Conservation (phyloP, 257 asterid species). For the Verbena officinalis region DNA sequence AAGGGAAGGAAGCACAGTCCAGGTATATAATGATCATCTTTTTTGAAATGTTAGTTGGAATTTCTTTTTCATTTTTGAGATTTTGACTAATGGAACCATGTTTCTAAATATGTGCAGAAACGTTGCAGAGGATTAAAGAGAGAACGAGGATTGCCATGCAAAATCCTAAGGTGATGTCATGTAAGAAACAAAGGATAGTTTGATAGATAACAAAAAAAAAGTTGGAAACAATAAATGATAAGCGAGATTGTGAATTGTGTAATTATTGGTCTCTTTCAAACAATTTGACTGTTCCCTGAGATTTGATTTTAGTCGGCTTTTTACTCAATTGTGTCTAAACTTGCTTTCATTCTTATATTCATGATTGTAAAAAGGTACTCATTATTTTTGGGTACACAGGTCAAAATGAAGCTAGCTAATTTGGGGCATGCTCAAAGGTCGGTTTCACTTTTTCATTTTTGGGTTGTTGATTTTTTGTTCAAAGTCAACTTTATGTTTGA, state of each 20-base stretch:
- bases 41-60: background rate
- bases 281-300: conserved; percentile 8
- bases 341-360: background rate
- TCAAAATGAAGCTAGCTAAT: conserved; percentile 80
- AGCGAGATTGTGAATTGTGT: background rate
- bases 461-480: background rate
- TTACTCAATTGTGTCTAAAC: background rate
- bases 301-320: background rate
- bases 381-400: conserved; percentile 52
- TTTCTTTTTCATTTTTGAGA: conserved; percentile 15
- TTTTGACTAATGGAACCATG: background rate
- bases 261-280: background rate
- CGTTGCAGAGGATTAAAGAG: conserved; percentile 77
- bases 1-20: conserved; percentile 92
- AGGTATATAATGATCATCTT: conserved; percentile 43
- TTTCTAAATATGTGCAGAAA: conserved; percentile 56
- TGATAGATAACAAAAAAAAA: conserved; percentile 13
- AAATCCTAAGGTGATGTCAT: conserved; percentile 99
- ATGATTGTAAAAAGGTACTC: conserved; percentile 12
- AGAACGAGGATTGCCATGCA: conserved; percentile 94
- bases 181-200: conserved; percentile 52
- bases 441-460: conserved; percentile 6
- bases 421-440: conserved; percentile 93
- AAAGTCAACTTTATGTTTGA: background rate
- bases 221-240: conserved; percentile 23